Evolutionary conservation across 352 stramenopile species (phyloP), one percentile per base, ranked within the genome.

Genomic region (Pythium brassicae): DNA sequence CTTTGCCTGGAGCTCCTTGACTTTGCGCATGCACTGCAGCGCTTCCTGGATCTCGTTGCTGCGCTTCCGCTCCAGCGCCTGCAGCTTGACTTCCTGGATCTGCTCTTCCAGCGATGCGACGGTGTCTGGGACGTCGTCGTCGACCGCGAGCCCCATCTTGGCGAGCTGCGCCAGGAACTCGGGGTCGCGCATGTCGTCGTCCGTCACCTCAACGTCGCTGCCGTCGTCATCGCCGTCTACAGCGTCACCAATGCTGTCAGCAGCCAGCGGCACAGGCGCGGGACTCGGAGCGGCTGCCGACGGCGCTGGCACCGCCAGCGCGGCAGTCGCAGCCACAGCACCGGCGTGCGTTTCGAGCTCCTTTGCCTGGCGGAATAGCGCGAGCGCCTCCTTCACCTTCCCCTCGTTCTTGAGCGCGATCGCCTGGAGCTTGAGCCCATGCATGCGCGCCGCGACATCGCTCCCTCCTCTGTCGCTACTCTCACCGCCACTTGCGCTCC

Each of bases 151-250:
- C 11, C 81, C 76, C 51, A 90, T 68, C 17, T 54, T 57, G 17
- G 67, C 69, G 14, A 93, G 57, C 57, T 91, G 75, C 19, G 80
- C 67, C 27, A 89, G 60, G 61, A 76, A 89, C 32, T 82, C 76
- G 3, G 83, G 83, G 43, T 93, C 68, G 27, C 77, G 47, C 78
- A 93, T 87, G 43, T 93, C 83, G 39, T 88, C 78, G 19, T 91
- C 83, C 19, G 83, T 91, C 34, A 91, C 78, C 55, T 91, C 70
- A 14, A 89, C 63, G n/a, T 68, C 62, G 19, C 22, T 37, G 23
- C 74, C 58, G 20, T 66, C 29, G 14, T 76, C 66, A 47, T 64
- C 35, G 2, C 53, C 32, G 12, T 53, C 48, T n/a, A 35, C 12
- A 0, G 26, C 44, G 23, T 8, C 27, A 39, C 20, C 40, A 19